A percentile compares a stretch with the other conserved stretches of the same genome.
phyloP scores from a whole-genome alignment of 345 rosid species.

The Salix arbutifolia region DNA sequence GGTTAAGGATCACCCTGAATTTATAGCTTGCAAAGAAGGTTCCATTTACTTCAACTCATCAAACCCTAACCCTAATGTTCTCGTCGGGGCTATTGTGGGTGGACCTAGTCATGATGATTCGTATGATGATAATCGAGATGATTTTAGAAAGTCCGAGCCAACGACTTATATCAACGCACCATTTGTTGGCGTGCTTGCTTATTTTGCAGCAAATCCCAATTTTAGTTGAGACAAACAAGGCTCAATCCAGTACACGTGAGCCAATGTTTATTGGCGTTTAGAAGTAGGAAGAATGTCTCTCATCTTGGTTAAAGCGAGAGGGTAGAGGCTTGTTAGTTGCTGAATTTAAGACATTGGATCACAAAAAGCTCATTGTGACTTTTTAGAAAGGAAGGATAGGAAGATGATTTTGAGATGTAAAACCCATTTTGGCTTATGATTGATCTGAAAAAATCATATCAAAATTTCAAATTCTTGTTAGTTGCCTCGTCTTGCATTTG shows the following conservation, averaged over 20 bases:
- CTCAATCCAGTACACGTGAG: conserved; percentile 11
- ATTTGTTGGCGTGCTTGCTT: conserved; percentile 88
- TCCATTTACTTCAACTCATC: conserved; percentile 62
- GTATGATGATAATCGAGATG: conserved; percentile 59
- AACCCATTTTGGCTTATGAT: neutral
- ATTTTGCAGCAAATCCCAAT: conserved; percentile 74
- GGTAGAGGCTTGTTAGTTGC: conserved; percentile 28
- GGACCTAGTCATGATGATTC: conserved; percentile 76
- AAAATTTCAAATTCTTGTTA: neutral
- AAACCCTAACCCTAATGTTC: conserved; percentile 65
- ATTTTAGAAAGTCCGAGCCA: conserved; percentile 82
- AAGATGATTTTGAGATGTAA: neutral
- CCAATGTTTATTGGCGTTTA: neutral
- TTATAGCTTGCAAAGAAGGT: conserved; percentile 72
- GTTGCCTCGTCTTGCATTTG: neutral
- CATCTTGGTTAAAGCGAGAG: conserved; percentile 36
- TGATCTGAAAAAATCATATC: neutral
- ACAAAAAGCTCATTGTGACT: conserved; percentile 12
- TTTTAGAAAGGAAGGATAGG: neutral
- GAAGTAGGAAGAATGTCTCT: conserved; percentile 33
- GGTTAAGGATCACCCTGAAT: conserved; percentile 49
- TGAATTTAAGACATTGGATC: conserved; percentile 7
- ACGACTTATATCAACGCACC: conserved; percentile 96
- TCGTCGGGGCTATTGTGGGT: conserved; percentile 81
- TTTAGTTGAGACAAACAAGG: conserved; percentile 15